Conservation (phyloP, 2,329 filamentous ascomycete species). For the Cytospora piceicola region DNA sequence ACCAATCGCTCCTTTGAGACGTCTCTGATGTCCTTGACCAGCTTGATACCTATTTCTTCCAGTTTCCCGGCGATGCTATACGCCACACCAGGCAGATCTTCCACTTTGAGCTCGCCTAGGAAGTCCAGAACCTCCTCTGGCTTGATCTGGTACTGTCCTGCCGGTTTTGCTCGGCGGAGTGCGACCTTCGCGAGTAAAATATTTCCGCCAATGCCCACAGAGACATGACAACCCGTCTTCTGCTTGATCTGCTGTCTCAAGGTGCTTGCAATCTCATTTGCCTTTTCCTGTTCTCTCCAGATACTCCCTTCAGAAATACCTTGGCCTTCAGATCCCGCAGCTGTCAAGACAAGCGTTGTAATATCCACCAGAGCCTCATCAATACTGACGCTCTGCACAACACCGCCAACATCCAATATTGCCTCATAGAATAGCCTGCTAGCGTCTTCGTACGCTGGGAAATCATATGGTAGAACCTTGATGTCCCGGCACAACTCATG, state of each 20-base stretch:
- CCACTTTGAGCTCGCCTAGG: constrained; percentile 76
- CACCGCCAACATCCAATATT: constrained; percentile 76
- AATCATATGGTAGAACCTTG: constrained; percentile 93
- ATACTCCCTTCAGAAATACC: constrained; percentile 69
- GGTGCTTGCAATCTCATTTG: constrained; percentile 68
- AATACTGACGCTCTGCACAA: constrained; percentile 95
- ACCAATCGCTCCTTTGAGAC: constrained; percentile 76
- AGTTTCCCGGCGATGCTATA: constrained; percentile 86
- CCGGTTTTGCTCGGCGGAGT: constrained; percentile 88
- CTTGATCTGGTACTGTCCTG: constrained; percentile 86
- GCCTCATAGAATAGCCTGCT: constrained; percentile 86
- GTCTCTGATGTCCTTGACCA: constrained; percentile 81
- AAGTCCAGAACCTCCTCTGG: constrained; percentile 78
- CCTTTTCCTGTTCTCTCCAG: constrained; percentile 78
- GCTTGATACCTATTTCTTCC: constrained; percentile 80
- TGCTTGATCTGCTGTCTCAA: constrained; percentile 73
- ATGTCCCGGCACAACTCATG: constrained; percentile 81
- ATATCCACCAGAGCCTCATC: constrained; percentile 93
- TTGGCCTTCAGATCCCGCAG: constrained; percentile 67
- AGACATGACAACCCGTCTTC: constrained; percentile 83
- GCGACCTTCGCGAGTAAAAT: constrained; percentile 91
- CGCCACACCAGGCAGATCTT: constrained; percentile 88
- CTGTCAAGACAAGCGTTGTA: constrained; percentile 68
- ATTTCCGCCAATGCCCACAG: constrained; percentile 88
- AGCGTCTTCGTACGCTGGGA: constrained; percentile 89